Percentiles rank a stretch among this genome's conserved stretches.
phyloP scores from a whole-genome alignment of 169 alveolate species.

The Plasmodium falciparum region DNA sequence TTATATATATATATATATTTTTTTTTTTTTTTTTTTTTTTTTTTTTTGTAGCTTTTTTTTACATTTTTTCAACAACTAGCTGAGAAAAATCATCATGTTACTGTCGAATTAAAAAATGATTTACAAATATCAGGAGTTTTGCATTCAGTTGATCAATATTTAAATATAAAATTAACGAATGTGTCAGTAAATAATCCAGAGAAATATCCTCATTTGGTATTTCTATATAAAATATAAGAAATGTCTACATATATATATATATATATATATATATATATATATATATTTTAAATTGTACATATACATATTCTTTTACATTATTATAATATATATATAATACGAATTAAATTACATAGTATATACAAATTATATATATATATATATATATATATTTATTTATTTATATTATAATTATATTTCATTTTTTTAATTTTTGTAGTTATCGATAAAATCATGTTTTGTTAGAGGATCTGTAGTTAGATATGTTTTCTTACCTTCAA shows the following conservation, averaged over 20 bases:
- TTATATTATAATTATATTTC: neutral
- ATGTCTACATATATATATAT: neutral
- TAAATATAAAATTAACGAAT: constrained; percentile 93
- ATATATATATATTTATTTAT: neutral
- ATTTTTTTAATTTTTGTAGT: constrained; percentile 54
- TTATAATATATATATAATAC: neutral
- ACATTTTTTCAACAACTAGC: constrained; percentile 93
- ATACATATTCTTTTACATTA: neutral
- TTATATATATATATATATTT: too few relatives aligned
- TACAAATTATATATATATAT: neutral
- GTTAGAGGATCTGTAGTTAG: constrained; percentile 97
- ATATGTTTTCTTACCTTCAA: constrained; percentile 92
- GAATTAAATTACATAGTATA: neutral
- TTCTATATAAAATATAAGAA: neutral
- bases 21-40: neutral
- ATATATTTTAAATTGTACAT: neutral
- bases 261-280: constrained; percentile 1
- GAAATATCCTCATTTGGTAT: constrained; percentile 92
- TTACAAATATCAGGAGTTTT: constrained; percentile 93
- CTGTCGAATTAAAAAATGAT: constrained; percentile 95
- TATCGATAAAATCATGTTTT: constrained; percentile 93
- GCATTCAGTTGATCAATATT: constrained; percentile 93
- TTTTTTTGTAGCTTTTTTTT: constrained; percentile 88
- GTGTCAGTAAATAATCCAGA: constrained; percentile 93
- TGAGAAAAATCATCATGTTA: constrained; percentile 91